Base-by-base conservation (phyloP, 495 filamentous ascomycete genomes). In the Clavariopsis aquatica region DNA sequence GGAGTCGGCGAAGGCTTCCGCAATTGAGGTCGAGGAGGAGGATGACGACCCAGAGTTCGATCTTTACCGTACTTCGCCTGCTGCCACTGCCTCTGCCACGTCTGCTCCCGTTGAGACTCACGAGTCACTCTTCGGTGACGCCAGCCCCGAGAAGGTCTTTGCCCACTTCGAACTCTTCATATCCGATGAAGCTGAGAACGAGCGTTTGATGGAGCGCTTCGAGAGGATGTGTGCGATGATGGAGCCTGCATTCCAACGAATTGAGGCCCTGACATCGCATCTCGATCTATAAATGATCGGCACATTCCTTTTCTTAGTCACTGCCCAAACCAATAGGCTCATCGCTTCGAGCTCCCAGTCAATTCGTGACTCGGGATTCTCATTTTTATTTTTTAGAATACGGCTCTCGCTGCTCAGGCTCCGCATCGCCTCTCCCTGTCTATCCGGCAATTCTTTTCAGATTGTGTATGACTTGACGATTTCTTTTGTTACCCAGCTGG, bases 1-100 rank as follows among this genome's bases (percentile, higher is more conserved):
- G 17, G 52, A 64, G 43, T 45, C 41, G 5, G 57, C 49, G 38
- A 34, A 49, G 24, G 34, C 62, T 41, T 52, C 69, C 13, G 65
- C 74, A 4, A 68, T 43, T 65, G 69, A 74, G 20, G 64, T 74
- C 17, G 87, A 87, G 62, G 78, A 82, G 7, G 83, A 86, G 66
- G 86, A 87, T 43, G 80, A 84, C 53, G 87, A 89, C 71, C 85
- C 82, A 24, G 76, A 79, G 19, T 83, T 87, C 65, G 82, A 81
- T 61, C 80, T 86, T 49, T 87, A 83, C 68, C 68, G 79, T 60
- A 80, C 87, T 65, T 78, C 82, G 17, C 74, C 81, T 1, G 62
- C 75, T 12, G 28, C 71, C 22, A 19, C 69, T 19, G 22, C 68
- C 38, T 26, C 69, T 15, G 31, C 70, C 10, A 8, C 51, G 23